phyloP scores from a whole-genome alignment of 208 protist species.

The Trichomonas gallinae region DNA sequence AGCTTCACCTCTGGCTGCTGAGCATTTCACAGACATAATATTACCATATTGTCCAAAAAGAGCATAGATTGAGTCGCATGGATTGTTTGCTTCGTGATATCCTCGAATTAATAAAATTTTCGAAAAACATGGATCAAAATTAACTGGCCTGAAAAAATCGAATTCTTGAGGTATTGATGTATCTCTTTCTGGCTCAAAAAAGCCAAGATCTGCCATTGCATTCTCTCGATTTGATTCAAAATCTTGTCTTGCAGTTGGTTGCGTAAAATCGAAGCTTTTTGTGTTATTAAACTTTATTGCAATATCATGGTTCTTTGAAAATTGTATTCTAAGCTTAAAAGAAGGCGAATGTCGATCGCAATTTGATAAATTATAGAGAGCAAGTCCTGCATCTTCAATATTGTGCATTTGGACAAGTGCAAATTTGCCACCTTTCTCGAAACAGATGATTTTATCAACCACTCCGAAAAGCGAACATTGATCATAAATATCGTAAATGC shows the following conservation, averaged over 20 bases:
- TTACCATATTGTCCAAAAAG: not conserved
- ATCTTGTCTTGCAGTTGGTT: not conserved
- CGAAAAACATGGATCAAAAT: not conserved
- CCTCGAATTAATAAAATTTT: not conserved
- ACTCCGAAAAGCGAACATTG: not conserved
- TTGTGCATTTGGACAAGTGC: not conserved
- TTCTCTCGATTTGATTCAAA: not conserved
- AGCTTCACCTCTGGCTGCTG: not conserved
- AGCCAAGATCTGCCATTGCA: not conserved
- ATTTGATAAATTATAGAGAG: not conserved
- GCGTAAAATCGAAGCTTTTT: not conserved
- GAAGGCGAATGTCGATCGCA: not conserved
- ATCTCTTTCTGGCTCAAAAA: not conserved
- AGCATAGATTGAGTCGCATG: not conserved
- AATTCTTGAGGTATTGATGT: not conserved
- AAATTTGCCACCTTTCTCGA: not conserved
- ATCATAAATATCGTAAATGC: not conserved
- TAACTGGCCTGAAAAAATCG: not conserved
- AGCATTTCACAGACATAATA: not conserved
- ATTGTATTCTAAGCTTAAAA: not conserved
- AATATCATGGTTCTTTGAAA: not conserved
- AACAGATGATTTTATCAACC: not conserved
- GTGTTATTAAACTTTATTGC: slow-evolving; percentile 6
- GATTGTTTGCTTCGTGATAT: not conserved
- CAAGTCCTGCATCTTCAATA: not conserved